A percentile compares a stretch with the other conserved stretches of the same genome.
These are phyloP conservation scores for Blastobotrys buckinghamii DNA, from an alignment of 1,139 yeast genomes.

Conservation along the genomic window DNA sequence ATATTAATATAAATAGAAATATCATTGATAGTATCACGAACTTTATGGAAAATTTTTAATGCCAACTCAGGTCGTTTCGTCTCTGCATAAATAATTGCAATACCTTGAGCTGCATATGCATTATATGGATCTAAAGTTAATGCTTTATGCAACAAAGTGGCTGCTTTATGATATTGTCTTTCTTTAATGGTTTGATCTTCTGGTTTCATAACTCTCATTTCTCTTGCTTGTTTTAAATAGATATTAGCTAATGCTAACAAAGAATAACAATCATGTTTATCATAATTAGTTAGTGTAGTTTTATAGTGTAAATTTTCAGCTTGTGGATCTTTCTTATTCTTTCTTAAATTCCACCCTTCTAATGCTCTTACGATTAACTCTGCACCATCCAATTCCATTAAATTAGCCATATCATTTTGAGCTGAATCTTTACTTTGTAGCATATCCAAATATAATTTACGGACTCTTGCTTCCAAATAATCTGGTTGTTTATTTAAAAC, in stretches of 20 bases:
- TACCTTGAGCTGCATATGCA: constrained; percentile 96
- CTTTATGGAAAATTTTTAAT: constrained; percentile 77
- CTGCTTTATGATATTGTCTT: constrained; percentile 79
- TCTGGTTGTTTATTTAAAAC: constrained; percentile 58
- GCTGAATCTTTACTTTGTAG: constrained; percentile 35
- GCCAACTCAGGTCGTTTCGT: constrained; percentile 73
- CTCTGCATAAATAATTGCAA: constrained; percentile 90
- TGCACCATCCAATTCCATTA: constrained; percentile 51
- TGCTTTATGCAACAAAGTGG: constrained; percentile 85
- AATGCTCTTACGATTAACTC: constrained; percentile 83
- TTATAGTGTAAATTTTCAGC: constrained; percentile 63
- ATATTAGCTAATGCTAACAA: constrained; percentile 85
- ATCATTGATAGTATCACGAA: constrained; percentile 84
- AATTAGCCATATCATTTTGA: constrained; percentile 47
- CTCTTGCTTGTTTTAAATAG: constrained; percentile 78
- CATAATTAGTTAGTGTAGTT: constrained; percentile 72
- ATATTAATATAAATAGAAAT: constrained; percentile 76
- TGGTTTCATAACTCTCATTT: constrained; percentile 48
- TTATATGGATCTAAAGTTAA: constrained; percentile 76
- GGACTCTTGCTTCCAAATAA: constrained; percentile 70
- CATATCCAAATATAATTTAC: constrained; percentile 53
- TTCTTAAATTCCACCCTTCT: constrained; percentile 81
- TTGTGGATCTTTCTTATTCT: constrained; percentile 35
- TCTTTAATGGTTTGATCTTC: constrained; percentile 62
- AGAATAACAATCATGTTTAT: constrained; percentile 82